Base-by-base conservation (phyloP, 345 rosid genomes). In the Linum usitatissimum region DNA sequence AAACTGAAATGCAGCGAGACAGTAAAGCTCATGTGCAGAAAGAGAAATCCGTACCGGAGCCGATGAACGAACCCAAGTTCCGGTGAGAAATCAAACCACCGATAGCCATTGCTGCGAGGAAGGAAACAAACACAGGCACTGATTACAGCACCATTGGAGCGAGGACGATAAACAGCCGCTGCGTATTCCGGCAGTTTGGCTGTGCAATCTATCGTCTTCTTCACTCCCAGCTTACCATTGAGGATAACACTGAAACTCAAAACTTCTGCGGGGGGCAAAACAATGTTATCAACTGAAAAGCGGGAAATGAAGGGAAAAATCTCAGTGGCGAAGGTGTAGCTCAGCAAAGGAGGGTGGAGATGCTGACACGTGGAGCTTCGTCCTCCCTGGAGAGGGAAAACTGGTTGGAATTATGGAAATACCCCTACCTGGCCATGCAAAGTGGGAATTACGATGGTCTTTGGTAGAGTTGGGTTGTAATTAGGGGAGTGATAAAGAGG, bases 31-130 rank as follows among this genome's bases (percentile, higher is more conserved):
- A 61, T 60, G 71, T 57, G 48, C 34, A 62, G 39, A 28, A 66
- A 30, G 17, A 61, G 63, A 57, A 60, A 60, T 40, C 51, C 13
- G 59, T 74, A 85, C 95, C 97, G 76, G 88, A 83, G 67, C 76
- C 78, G 76, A 68, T 63, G 73, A 79, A 80, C 58, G 81, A 76
- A 66, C 79, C 81, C 21, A 81, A 81, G 77, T 75, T 77, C 71
- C 85, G 80, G 79, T 69, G 80, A 14, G 90, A 84, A 80, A 89
- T 74, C 74, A 93, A 77, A 67, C 86, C 76, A 69, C 94, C 91
- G 64, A 87, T 80, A 53, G 88, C 88, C 99, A 92, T 89, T 76
- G 61, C 28, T 71, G 30, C 34, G 23, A 31, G 10, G 62, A 12
- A 69, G 39, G 45, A 17, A 31, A 8, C 14, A 57, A 8, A 23